phyloP scores from a whole-genome alignment of 495 filamentous ascomycete species.

The Aspergillus kassunensis region DNA sequence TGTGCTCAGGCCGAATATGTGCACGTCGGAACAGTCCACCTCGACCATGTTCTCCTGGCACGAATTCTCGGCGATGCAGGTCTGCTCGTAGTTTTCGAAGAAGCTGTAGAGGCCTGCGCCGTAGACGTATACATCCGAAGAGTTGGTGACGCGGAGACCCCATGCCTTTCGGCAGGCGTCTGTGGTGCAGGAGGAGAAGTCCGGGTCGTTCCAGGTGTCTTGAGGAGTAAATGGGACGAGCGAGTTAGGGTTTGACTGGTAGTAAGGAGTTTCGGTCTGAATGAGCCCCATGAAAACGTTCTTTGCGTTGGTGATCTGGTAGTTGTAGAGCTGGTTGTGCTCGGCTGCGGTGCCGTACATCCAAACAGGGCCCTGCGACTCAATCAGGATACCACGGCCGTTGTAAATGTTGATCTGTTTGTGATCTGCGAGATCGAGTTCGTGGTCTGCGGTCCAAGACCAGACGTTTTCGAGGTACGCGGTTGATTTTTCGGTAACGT shows the following conservation, averaged over 20 bases:
- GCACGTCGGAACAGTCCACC: conserved; percentile 68
- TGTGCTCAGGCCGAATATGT: conserved; percentile 78
- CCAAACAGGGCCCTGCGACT: conserved; percentile 55
- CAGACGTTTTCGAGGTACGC: conserved; percentile 89
- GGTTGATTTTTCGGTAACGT: conserved; percentile 65
- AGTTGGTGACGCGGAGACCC: conserved; percentile 75
- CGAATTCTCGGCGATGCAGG: conserved; percentile 65
- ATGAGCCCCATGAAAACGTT: conserved; percentile 83
- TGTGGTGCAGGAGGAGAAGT: conserved; percentile 61
- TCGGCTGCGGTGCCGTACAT: conserved; percentile 79
- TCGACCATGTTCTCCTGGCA: conserved; percentile 89
- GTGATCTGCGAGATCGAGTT: conserved; percentile 72
- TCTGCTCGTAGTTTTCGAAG: conserved; percentile 83
- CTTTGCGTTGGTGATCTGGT: conserved; percentile 74
- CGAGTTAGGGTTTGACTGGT: conserved; percentile 78
- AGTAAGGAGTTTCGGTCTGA: conserved; percentile 92
- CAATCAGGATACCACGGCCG: conserved; percentile 79
- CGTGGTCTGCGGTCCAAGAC: conserved; percentile 95
- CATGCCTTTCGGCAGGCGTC: conserved; percentile 72
- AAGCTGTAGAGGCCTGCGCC: conserved; percentile 82
- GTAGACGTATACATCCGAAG: conserved; percentile 65
- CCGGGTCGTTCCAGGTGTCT: conserved; percentile 63
- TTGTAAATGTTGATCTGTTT: conserved; percentile 89
- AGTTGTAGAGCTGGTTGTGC: conserved; percentile 88
- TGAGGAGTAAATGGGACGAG: conserved; percentile 63